These are phyloP conservation scores for Acanthamoeba triangularis DNA, from an alignment of 208 protist genomes.

Conservation along the genomic window DNA sequence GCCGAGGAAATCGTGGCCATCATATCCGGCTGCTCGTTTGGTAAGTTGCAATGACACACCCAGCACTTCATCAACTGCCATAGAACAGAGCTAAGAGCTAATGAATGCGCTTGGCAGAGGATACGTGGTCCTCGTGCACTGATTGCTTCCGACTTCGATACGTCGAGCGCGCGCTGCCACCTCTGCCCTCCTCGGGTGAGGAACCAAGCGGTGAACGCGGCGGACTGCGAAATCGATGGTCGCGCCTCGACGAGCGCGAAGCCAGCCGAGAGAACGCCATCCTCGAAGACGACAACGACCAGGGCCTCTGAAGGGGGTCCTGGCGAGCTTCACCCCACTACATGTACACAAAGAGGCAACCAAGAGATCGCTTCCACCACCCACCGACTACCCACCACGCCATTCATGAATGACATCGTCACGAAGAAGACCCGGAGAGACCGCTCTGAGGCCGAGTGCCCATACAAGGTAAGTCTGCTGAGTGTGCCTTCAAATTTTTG, in stretches of 20 bases:
- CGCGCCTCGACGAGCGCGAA: background rate
- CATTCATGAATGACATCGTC: too few relatives aligned
- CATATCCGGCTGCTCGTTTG: background rate
- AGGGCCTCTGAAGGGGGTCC: background rate
- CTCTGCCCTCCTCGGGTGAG: background rate
- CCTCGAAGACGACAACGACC: background rate
- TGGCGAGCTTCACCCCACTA: background rate
- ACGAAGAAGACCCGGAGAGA: too few relatives aligned
- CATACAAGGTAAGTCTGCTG: too few relatives aligned
- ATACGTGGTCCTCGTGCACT: background rate
- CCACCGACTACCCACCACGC: too few relatives aligned
- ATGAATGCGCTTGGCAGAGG: background rate
- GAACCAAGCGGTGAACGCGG: background rate
- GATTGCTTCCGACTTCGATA: background rate
- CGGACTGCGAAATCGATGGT: background rate
- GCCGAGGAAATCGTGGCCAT: background rate
- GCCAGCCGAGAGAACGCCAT: background rate
- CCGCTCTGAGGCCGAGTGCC: too few relatives aligned
- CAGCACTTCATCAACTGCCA: background rate
- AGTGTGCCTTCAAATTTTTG: too few relatives aligned
- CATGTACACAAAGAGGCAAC: too few relatives aligned
- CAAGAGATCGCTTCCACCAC: too few relatives aligned
- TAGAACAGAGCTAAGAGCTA: background rate
- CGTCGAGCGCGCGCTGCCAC: background rate
- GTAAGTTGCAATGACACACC: background rate